Base-by-base conservation (phyloP, 1,139 yeast genomes). In the Pichia sp. region DNA sequence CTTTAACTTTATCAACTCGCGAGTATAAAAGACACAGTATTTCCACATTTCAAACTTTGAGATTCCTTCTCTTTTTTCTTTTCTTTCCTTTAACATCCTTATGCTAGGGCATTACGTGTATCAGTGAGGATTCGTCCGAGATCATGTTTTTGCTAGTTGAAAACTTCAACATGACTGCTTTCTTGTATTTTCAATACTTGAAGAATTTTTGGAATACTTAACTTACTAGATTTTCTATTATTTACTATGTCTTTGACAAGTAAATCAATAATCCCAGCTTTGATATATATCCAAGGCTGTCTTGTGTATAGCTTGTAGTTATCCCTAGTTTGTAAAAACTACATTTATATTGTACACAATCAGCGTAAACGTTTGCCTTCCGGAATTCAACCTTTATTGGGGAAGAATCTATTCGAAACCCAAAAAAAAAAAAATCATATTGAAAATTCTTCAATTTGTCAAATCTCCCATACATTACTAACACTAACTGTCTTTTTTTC, bases 101-200 rank as follows among this genome's bases (percentile, higher is more conserved):
- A 88, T 90, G 97, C 98, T 85, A 86, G 97, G 97, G 97, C 96
- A 89, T 89, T 90, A 90, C 97, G 96, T 95, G 95, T 88, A 87
- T 90, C 97, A 89, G 96, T 90, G 98, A 90, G 97, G 97, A 92
- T 89, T 89, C 96, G 96, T 92, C 97, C 97, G 98, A 90, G 98
- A 88, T 88, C 95, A 95, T 90, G 97, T 90, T 86, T 89, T 90
- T 90, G 98, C 98, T 90, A 95, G 97, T 90, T 90, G 97, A 90
- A 90, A 90, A 89, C 92, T 85, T 83, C 84, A 86, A 92, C 95
- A 71, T 82, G 97, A 89, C 97, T 89, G 79, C 97, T 89, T 83
- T 87, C 82, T 71, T 66, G 71, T 71, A 77, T 34, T 38, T 68
- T 60, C 62, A 65, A 68, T 74, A 62, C 66, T 65, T 63, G 74